Conservation (phyloP, 2,329 filamentous ascomycete species). For the Epichloe festucae region DNA sequence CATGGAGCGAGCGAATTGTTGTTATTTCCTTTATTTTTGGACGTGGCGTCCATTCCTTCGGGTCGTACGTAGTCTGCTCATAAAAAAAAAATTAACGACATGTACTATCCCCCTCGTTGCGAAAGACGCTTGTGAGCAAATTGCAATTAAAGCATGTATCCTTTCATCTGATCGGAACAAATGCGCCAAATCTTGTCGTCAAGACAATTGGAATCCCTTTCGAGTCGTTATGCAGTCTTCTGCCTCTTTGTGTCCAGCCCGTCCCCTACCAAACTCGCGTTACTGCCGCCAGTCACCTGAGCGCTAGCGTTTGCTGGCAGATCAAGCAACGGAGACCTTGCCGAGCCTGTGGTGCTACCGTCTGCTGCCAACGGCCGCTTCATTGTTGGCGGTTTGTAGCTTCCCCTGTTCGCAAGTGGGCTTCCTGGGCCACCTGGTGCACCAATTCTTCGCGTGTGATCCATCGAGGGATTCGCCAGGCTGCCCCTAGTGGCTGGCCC, state of each 20-base stretch:
- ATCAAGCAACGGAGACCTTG: constrained; percentile 36
- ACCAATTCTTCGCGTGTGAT: constrained; percentile 44
- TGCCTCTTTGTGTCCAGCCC: constrained; percentile 39
- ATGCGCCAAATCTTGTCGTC: constrained; percentile 14
- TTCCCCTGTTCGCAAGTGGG: constrained; percentile 43
- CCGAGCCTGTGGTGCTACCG: constrained; percentile 10
- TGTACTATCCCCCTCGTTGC: neutral
- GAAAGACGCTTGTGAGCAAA: neutral
- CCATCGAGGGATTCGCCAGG: constrained; percentile 39
- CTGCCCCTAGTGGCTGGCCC: constrained; percentile 23
- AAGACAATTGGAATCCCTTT: neutral
- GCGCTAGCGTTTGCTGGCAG: constrained; percentile 31
- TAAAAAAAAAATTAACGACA: neutral
- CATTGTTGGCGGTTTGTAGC: constrained; percentile 47
- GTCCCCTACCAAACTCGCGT: constrained; percentile 8
- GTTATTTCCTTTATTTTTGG: neutral
- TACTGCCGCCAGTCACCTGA: constrained; percentile 7
- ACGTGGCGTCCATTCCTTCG: neutral
- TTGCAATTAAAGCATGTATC: neutral
- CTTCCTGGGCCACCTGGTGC: constrained; percentile 41
- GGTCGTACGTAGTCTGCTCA: neutral
- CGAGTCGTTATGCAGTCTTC: constrained; percentile 19
- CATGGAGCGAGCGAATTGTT: too few relatives aligned
- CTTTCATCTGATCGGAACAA: neutral
- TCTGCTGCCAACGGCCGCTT: constrained; percentile 32